Conservation (phyloP, 331 rosid species). For the Pyrus hybrid region DNA sequence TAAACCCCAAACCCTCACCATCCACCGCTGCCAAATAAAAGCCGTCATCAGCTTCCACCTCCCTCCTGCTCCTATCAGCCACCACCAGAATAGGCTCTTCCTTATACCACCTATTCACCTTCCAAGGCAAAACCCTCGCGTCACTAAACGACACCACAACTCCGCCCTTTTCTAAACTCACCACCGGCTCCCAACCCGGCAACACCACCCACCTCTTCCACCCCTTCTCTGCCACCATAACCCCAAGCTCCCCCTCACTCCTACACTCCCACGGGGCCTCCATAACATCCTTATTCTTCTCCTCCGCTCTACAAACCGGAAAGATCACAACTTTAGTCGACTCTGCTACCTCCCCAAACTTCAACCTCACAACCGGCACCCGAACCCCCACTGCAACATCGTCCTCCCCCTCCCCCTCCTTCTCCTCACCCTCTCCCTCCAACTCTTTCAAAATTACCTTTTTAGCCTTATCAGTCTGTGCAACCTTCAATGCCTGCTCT, state of each 20-base stretch:
- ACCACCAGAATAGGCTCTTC: conserved; percentile 86
- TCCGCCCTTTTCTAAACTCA: conserved; percentile 40
- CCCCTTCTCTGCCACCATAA: conserved; percentile 70
- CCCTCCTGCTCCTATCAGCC: conserved; percentile 46
- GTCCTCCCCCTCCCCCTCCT: background rate
- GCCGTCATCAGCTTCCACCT: conserved; percentile 53
- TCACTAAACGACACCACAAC: conserved; percentile 63
- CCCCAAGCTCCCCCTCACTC: conserved; percentile 60
- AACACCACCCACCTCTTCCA: conserved; percentile 86
- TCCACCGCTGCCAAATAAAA: conserved; percentile 48
- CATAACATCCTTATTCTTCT: conserved; percentile 27
- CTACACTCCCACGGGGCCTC: conserved; percentile 63
- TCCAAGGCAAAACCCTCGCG: conserved; percentile 80
- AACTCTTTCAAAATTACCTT: conserved; percentile 31
- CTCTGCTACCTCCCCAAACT: conserved; percentile 78
- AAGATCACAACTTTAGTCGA: conserved; percentile 50
- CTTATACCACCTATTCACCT: conserved; percentile 60
- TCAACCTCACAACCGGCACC: conserved; percentile 84
- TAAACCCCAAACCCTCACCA: conserved; percentile 30
- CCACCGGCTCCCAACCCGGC: conserved; percentile 68
- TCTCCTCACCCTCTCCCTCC: background rate
- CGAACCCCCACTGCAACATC: background rate
- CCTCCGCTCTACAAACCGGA: conserved; percentile 64
- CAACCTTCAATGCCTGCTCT: conserved; percentile 48
- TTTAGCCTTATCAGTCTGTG: conserved; percentile 47